A percentile compares a stretch with the other conserved stretches of the same genome.
Conservation (phyloP, 1,284 basidiomycete species). For the Ustilago trichophora region DNA sequence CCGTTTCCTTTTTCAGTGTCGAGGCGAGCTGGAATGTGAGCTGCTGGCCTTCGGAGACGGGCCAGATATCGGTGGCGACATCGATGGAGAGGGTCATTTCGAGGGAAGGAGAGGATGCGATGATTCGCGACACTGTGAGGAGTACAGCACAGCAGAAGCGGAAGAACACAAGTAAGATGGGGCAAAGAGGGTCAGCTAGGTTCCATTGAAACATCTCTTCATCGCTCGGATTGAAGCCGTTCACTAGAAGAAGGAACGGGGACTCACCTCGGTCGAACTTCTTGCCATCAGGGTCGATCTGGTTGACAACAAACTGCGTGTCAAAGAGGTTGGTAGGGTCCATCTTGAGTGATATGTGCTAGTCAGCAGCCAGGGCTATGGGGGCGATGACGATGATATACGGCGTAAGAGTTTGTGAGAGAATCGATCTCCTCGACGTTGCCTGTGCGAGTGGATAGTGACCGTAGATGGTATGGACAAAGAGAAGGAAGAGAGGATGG, state of each 20-base stretch:
- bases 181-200: too few relatives aligned
- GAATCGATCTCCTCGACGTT: too few relatives aligned
- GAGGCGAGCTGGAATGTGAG: constrained; percentile 85
- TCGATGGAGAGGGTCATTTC: constrained; percentile 84
- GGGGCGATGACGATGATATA: not conserved
- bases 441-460: too few relatives aligned
- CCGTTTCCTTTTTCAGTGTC: constrained; percentile 72
- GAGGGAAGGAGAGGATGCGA: constrained; percentile 69
- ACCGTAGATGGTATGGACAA: not conserved
- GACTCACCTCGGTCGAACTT: constrained; percentile 92
- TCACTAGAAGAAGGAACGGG: too few relatives aligned
- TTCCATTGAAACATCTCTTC: too few relatives aligned
- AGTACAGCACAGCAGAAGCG: not conserved
- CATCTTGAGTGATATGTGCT: constrained; percentile 36
- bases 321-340: constrained; percentile 64
- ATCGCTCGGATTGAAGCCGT: too few relatives aligned
- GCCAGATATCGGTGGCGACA: constrained; percentile 67
- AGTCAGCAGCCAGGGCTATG: too few relatives aligned
- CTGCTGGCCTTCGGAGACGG: constrained; percentile 72
- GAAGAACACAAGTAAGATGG: too few relatives aligned
- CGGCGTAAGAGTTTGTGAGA: too few relatives aligned
- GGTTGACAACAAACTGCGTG: constrained; percentile 61
- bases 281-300: constrained; percentile 76
- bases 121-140: constrained; percentile 54
- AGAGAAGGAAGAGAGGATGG: not conserved